These are phyloP conservation scores for Achaetomiella virescens DNA, from an alignment of 495 filamentous ascomycete genomes.

Conservation along the genomic window DNA sequence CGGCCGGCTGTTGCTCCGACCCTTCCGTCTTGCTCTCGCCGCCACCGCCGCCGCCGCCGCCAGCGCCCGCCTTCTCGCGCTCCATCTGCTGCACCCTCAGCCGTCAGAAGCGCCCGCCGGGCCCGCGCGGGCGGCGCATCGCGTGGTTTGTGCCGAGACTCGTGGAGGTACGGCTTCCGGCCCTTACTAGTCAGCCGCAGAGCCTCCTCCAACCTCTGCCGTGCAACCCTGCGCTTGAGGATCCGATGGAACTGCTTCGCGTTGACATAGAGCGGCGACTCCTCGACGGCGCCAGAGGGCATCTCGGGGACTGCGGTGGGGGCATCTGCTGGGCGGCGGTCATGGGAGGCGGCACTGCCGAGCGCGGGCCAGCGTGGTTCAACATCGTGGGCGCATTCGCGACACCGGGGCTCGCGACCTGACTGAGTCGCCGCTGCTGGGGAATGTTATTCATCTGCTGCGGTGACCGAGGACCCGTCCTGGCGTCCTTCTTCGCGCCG, in stretches of 20 bases:
- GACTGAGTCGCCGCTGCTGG: constrained; percentile 52
- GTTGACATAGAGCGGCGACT: constrained; percentile 95
- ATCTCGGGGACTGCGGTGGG: constrained; percentile 77
- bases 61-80: constrained; percentile 40
- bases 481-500: constrained; percentile 51
- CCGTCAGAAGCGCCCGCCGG: constrained; percentile 96
- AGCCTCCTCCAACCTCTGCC: constrained; percentile 88
- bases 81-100: constrained; percentile 93
- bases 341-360: constrained; percentile 41
- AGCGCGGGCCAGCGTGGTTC: constrained; percentile 42
- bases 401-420: constrained; percentile 58
- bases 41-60: constrained; percentile 25
- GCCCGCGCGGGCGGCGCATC: constrained; percentile 91
- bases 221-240: constrained; percentile 83
- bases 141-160: constrained; percentile 99
- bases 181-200: constrained; percentile 89
- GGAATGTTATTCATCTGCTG: constrained; percentile 52
- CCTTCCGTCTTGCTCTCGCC: constrained; percentile 33
- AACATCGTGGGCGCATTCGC: constrained; percentile 52
- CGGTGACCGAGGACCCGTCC: constrained; percentile 53
- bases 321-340: constrained; percentile 45
- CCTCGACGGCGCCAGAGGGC: constrained; percentile 68
- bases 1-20: neutral
- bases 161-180: constrained; percentile 93
- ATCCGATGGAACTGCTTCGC: constrained; percentile 99